Evolutionary conservation across 2,329 filamentous ascomycete genomes (phyloP), one percentile per base, ranked within the genome.

Genomic region (Aspergillus ochraceoroseus): DNA sequence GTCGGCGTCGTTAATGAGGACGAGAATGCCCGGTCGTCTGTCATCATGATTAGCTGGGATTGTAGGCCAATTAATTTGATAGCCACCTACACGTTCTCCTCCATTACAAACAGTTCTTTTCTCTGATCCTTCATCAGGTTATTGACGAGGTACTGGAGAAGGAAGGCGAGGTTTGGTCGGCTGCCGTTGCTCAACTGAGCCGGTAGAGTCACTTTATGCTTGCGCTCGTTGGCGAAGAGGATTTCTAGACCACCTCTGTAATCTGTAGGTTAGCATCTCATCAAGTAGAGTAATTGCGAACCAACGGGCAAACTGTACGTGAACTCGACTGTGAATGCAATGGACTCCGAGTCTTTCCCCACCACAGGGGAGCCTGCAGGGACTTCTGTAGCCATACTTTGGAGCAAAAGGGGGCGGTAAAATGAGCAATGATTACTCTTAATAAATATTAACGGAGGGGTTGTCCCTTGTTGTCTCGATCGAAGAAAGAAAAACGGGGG

Each of bases 1-100:
- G 64, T 98, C 92, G 17, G 88, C 87, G 56, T 98, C 92, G 62
- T 98, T 98, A 65, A 98, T 94, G 42, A 98, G 75, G 18, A 95
- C 90, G 29, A 98, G 77, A 63, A 98, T 95, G 2, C 92, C 92
- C 4, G 92, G 92, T 38, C 92, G 88, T 46, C 90, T 96, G 41
- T 17, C n/a, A 12, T 56, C 37, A 45, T 53, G 55, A 44, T 52
- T 32, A 49, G 49, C n/a, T 28, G 32, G 43, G 37, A 3, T 13
- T 11, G 11, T 20, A 27, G 14, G 13, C 11, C 39, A 22, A 41
- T 26, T 11, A 15, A 22, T 5, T 19, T 15, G 7, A 38, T 8
- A n/a, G 19, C 4, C 5, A 79, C 87, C 63, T 79, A 95, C 90
- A 96, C 83, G 56, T 88, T 82, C 55, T 76, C 80, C 49, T 95